Evolutionary conservation across 2,329 filamentous ascomycete genomes (phyloP), one percentile per base, ranked within the genome.

Genomic region (Trichophyton rubrum): DNA sequence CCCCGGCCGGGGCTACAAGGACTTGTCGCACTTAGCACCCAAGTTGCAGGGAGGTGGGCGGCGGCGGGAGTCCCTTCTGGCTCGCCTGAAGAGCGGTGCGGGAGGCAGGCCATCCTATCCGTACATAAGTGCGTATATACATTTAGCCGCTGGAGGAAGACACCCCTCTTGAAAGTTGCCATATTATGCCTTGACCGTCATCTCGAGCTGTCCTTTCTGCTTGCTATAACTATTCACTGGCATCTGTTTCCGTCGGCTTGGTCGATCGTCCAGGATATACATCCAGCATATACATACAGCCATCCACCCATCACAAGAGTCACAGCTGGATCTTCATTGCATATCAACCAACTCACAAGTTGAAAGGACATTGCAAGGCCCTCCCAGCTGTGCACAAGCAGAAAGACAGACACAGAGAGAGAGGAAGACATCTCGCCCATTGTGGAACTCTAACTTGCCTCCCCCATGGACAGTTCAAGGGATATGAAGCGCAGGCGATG

Each of bases 401-500:
- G 27, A 30, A 6, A 7, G 27, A 30, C 6, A 30, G 27, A 30
- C 24, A 6, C 4, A 6, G 24, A 27, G 24, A 27, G 27, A 7
- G 27, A 30, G 27, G 6, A 24, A 13, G 20, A 22, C n/a, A 3
- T 11, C 9, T 47, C 17, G 9, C 4, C 45, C 45, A 17, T 13
- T 27, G 45, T 51, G 45, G 45, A 51, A 27, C 45, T 24, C 41
- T 8, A n/a, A n/a, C 15, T 13, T 7, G 43, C 7, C 11, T 17
- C 4, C 13, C 17, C 7, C 20, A 11, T 47, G 43, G 20, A 47
- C 17, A 24, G 43, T 22, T 47, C 20, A 51, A 51, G 45, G 24
- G 45, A 27, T 13, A 55, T 55, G 51, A 55, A 55, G 51, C 51
- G 51, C 11, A 55, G 27, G n/a, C 51, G 51, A 55, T 55, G 51